Evolutionary conservation across 345 rosid species (phyloP).

Genomic region (Citrus medica): DNA sequence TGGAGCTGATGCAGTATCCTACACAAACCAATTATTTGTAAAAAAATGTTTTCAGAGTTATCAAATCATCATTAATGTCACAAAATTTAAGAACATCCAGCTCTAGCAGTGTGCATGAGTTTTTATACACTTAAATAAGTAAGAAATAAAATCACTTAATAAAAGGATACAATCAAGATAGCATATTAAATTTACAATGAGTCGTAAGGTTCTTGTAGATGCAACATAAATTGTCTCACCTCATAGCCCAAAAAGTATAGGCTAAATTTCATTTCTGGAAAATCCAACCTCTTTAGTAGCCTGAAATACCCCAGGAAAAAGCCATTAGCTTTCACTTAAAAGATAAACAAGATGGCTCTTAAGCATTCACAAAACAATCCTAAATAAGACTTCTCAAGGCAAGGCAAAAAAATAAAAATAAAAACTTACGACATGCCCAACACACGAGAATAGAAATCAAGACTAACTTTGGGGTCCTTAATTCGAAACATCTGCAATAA

Average conservation of each 20-base stretch:
- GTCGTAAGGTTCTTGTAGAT: neutral
- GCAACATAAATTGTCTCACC: slow-evolving; percentile 36
- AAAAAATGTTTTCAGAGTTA: neutral
- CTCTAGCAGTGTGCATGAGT: neutral
- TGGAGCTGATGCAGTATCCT: slow-evolving; percentile 80
- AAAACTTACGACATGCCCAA: slow-evolving; percentile 93
- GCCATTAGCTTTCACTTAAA: neutral
- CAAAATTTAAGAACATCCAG: neutral
- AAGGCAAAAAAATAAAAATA: neutral
- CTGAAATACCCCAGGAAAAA: slow-evolving; percentile 29
- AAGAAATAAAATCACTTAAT: neutral
- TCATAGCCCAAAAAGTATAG: slow-evolving; percentile 87
- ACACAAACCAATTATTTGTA: slow-evolving; percentile 13
- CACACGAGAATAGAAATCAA: slow-evolving; percentile 84
- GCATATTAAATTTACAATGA: too few relatives aligned
- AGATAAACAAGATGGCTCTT: neutral
- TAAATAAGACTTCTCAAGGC: neutral
- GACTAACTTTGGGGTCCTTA: slow-evolving; percentile 90
- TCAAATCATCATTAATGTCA: neutral
- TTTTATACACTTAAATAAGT: neutral
- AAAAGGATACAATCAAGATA: neutral
- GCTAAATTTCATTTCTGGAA: slow-evolving; percentile 87
- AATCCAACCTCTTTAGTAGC: slow-evolving; percentile 85
- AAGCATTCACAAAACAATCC: neutral
- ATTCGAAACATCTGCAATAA: slow-evolving; percentile 80